Base-by-base conservation (phyloP, 441 rosid genomes). In the Breynia disticha region DNA sequence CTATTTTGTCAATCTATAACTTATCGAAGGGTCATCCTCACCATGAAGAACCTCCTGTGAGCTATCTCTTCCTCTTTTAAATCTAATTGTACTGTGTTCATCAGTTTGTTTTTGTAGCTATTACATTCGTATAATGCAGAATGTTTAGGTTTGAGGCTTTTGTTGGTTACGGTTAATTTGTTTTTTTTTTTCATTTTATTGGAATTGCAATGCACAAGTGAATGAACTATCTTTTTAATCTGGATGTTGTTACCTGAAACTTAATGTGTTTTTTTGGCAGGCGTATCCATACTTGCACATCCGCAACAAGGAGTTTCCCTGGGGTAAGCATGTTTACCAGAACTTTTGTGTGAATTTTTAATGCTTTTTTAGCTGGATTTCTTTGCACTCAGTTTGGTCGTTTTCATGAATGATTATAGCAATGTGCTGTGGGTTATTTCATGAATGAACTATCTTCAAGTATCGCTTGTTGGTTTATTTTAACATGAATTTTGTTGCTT, bases 241-340 rank as follows among this genome's bases (percentile, higher is more conserved):
- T 62, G 35, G 62, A 46, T 55, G 13, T 49, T 46, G 20, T 52
- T 8, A 17, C 46, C 50, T 28, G 56, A 5, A 2, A 59, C 24
- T 66, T 60, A 18, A n/a, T 67, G 20, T 45, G 19, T 19, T 49
- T 48, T 11, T 19, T 16, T 7, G 18, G 53, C 85, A 90, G 96
- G 50, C 90, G 0, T 91, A 83, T 59, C 78, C 86, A 0, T 85
- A 83, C 74, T 16, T 90, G 84, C 95, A 85, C 73, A 76, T 85
- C 69, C 96, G 96, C 66, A 87, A 83, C 68, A 91, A 87, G 81
- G 96, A 91, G 83, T 91, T 87, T 52, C 96, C 98, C 48, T 91
- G 94, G 98, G 98, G 96, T 91, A 87, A 54, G 77, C 67, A 42
- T 52, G n/a, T 22, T 22, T 59, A 41, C 3, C 21, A 19, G 21